Base-by-base conservation (phyloP, 345 rosid genomes). In the Sisymbrium altissimum region DNA sequence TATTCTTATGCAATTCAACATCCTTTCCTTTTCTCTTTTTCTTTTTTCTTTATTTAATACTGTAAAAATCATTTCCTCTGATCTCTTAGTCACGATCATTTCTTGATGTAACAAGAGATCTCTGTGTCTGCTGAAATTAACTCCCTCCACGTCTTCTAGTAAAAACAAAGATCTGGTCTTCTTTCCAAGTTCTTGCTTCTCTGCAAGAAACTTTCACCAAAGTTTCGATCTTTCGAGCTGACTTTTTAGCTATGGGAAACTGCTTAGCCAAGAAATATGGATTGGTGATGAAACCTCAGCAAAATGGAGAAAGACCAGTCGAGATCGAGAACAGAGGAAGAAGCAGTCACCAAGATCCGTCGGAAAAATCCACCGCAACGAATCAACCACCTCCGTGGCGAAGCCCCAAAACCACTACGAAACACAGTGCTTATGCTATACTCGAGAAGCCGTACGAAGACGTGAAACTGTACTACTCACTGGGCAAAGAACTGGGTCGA, bases 371-470 rank as follows among this genome's bases (percentile, higher is more conserved):
- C 49, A 15, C 75, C 11, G 53, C 49, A 19, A 5, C 40, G 2
- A 60, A 49, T n/a, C 75, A 72, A 41, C 84, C 60, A 32, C 19
- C 75, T 12, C 78, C 81, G n/a, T 64, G 74, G 6, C 74, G 68
- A 38, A 75, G 78, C 49, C 81, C 84, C 4, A 77, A 43, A 11
- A 64, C 15, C 10, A 36, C 63, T 7, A 29, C 9, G 33, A 59
- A 32, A 43, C 78, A 27, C 40, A 78, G 29, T 63, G 6, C 52
- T 49, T 84, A 80, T 32, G 71, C 92, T 6, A 86, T 89, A 54
- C 84, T 92, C 6, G 95, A 87, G 13, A 92, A 87, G 56, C 82
- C 93, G 21, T 88, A 54, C 75, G 97, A 86, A 43, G 96, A 93
- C n/a, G 85, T 93, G 72, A 87, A 46, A 66, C 46, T 21, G 30